Evolutionary conservation across 257 asterid species (phyloP), one percentile per base, ranked within the genome.

Genomic region (Parsonsia alboflavescens): DNA sequence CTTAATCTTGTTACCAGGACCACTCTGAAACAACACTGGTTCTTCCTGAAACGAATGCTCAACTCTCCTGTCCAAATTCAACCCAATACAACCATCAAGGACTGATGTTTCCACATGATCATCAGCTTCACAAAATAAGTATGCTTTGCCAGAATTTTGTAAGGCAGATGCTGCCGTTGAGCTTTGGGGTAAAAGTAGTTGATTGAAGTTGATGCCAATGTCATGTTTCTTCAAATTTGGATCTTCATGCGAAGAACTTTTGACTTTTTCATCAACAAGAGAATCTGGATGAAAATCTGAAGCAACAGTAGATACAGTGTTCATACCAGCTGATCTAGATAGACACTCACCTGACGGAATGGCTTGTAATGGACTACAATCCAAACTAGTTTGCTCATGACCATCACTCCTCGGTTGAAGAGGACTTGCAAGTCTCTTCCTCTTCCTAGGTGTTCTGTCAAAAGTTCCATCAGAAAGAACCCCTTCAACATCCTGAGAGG

Each of bases 151-250:
- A 72, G 41, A 28, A 53, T 44, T 33, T 11, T 72, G 62, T 36
- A 69, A 72, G 78, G 70, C 78, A 58, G 82, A 66, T 53, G 70
- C 26, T 71, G 72, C 50, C 71, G 84, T 77, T 73, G 78, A 76
- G 79, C 78, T 77, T 78, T 79, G 82, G 73, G 63, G 66, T 28
- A 59, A 65, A 67, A 71, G 73, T 48, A 75, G 75, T 44, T 63
- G 65, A 68, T 50, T 36, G 42, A 82, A 33, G 52, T 59, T 75
- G 68, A 62, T 41, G 58, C 13, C 69, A 41, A 28, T 21, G 21
- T 58, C 82, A 76, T 75, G 85, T 50, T 79, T 85, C 81, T 75
- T 84, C 54, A 73, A n/a, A 74, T 73, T 68, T 26, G 81, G 79
- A 76, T 39, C 76, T 36, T 49, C 66, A 70, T 53, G 73, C 44